Conservation (phyloP, 352 stramenopile genomes). For the Pythium coloratum region DNA sequence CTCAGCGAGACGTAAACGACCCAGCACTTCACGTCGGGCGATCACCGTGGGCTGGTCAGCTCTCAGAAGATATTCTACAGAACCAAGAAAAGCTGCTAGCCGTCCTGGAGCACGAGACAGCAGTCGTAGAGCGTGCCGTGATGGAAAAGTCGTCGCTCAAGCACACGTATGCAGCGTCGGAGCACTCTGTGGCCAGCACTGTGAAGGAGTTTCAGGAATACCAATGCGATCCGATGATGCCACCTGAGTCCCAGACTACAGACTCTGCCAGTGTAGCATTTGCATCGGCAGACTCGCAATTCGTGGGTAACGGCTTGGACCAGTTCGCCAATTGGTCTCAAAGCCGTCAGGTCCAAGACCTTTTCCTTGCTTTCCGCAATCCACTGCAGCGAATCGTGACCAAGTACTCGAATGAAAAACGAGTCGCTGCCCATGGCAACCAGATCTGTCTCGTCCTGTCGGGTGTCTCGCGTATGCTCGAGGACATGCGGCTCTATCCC, state of each 20-base stretch:
- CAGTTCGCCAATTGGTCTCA: constrained; percentile 55
- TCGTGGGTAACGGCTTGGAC: constrained; percentile 12
- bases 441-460: constrained; percentile 46
- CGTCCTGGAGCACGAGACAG: constrained; percentile 77
- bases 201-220: constrained; percentile 58
- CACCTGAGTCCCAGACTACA: constrained; percentile 28
- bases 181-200: constrained; percentile 20
- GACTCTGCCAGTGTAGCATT: background rate
- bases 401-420: constrained; percentile 56
- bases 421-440: constrained; percentile 36
- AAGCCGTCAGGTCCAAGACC: constrained; percentile 52
- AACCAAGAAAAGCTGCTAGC: constrained; percentile 80
- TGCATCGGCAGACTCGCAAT: constrained; percentile 7
- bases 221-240: constrained; percentile 58
- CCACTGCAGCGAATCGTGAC: constrained; percentile 54
- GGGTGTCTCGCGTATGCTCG: constrained; percentile 49
- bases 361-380: constrained; percentile 56
- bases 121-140: constrained; percentile 72
- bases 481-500: constrained; percentile 64
- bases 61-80: constrained; percentile 81
- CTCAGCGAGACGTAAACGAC: constrained; percentile 7
- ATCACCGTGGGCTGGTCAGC: constrained; percentile 52
- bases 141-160: constrained; percentile 81
- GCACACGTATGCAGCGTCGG: constrained; percentile 52
- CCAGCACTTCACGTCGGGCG: constrained; percentile 9